phyloP scores from a whole-genome alignment of 768 basidiomycete genomes.

The Lentinus brumalis region DNA sequence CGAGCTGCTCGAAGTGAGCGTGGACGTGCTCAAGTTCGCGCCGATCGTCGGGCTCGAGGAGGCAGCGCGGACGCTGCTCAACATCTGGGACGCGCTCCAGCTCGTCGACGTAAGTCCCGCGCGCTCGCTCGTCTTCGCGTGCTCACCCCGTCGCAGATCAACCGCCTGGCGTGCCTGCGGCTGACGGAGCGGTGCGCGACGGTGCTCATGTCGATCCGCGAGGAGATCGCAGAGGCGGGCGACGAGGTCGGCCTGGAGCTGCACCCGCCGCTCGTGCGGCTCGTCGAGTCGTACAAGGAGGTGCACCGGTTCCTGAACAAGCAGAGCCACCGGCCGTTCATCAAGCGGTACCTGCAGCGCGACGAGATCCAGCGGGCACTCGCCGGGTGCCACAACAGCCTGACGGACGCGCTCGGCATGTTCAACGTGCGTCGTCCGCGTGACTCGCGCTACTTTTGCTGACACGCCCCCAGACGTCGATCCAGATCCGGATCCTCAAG shows the following conservation, averaged over 20 bases:
- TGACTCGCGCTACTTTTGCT: no score
- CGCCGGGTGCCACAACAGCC: no score
- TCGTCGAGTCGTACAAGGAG: conserved; percentile 50
- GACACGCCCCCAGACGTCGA: no score
- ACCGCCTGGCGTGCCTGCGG: conserved; percentile 66
- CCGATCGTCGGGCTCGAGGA: conserved; percentile 63
- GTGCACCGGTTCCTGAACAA: conserved; percentile 54
- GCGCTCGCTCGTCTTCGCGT: not conserved
- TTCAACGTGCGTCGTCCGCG: no score
- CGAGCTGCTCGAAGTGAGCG: conserved; percentile 44
- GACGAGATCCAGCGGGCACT: no score
- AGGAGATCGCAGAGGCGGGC: conserved; percentile 64
- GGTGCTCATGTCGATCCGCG: conserved; percentile 61
- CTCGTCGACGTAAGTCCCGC: conserved; percentile 57
- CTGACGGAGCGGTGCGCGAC: conserved; percentile 75
- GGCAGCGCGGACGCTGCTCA: no score
- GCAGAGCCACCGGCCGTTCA: no score
- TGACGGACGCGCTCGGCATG: no score
- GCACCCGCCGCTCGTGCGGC: conserved; percentile 47
- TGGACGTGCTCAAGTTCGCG: conserved; percentile 47
- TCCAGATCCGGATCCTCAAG: conserved; percentile 50
- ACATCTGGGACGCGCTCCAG: no score
- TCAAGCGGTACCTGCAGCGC: no score
- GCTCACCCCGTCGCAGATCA: conserved; percentile 48
- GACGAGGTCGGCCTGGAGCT: conserved; percentile 51